A percentile compares a stretch with the other conserved stretches of the same genome.
phyloP scores from a whole-genome alignment of 768 basidiomycete species.

The Suillus subluteus region DNA sequence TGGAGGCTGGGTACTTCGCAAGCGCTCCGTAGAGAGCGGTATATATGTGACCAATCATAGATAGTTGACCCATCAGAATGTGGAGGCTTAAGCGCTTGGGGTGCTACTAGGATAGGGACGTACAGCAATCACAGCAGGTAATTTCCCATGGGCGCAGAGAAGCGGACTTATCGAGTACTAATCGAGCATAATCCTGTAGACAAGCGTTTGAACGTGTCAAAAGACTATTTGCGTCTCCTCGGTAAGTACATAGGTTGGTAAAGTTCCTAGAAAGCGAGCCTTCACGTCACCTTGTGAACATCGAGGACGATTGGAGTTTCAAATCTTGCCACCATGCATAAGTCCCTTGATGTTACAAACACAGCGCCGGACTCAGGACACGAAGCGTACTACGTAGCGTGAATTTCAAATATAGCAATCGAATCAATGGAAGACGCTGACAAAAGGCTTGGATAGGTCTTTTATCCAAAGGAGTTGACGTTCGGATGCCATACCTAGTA shows the following conservation, averaged over 20 bases:
- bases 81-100: background rate
- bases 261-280: background rate
- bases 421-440: background rate
- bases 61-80: background rate
- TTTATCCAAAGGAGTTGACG: background rate
- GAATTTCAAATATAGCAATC: background rate
- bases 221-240: background rate
- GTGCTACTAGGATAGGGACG: background rate
- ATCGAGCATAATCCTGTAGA: background rate
- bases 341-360: background rate
- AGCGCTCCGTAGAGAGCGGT: background rate
- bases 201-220: background rate
- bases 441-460: background rate
- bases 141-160: background rate
- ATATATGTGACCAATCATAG: background rate
- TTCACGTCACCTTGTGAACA: background rate
- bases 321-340: background rate
- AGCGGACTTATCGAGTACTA: background rate
- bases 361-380: background rate
- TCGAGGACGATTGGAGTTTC: background rate
- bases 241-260: background rate
- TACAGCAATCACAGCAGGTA: background rate
- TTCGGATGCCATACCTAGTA: background rate
- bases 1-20: background rate
- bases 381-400: too few relatives aligned